These are phyloP conservation scores for Poa pratensis DNA, from an alignment of 176 grass and related monocot species.

Conservation along the genomic window DNA sequence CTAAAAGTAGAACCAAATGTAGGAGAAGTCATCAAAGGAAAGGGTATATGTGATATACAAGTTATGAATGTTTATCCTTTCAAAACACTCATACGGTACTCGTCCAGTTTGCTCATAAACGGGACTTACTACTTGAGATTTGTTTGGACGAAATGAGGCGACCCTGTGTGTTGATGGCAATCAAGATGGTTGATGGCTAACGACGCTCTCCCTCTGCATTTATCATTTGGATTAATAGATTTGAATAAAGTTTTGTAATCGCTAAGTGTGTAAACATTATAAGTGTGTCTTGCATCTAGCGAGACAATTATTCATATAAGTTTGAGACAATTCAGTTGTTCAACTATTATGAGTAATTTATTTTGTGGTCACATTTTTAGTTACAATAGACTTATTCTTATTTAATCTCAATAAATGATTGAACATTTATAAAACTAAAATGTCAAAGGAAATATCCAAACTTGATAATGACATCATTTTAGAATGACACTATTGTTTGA, in stretches of 20 bases:
- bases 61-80: background rate
- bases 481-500: background rate
- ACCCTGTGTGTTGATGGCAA: background rate
- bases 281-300: background rate
- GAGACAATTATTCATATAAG: background rate
- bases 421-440: background rate
- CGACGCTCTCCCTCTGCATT: background rate
- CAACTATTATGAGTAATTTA: background rate
- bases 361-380: background rate
- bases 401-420: background rate
- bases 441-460: background rate
- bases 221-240: background rate
- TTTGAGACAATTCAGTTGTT: background rate
- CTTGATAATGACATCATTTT: background rate
- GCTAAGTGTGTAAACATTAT: background rate
- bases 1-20: background rate
- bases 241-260: background rate
- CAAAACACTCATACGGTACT: background rate
- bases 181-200: background rate
- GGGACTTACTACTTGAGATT: background rate
- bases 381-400: background rate
- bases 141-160: background rate
- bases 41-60: background rate
- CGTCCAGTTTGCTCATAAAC: too few relatives aligned
- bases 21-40: background rate